These are phyloP conservation scores for Alternaria ventricosa DNA, from an alignment of 2,329 filamentous ascomycete species.

Conservation along the genomic window DNA sequence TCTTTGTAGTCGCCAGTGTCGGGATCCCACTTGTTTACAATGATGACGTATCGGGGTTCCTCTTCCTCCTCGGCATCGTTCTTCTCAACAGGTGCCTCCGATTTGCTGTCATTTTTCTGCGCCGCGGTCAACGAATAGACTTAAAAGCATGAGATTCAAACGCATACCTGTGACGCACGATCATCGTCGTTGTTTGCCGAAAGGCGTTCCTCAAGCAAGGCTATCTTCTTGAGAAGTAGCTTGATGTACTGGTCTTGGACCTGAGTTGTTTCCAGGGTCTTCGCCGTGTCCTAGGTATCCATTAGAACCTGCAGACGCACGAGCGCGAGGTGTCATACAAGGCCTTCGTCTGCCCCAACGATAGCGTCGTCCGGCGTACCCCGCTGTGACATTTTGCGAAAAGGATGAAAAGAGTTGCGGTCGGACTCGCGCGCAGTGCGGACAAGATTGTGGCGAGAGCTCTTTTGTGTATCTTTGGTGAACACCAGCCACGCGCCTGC, in stretches of 20 bases:
- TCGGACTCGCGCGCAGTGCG: not conserved
- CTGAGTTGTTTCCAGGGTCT: not conserved
- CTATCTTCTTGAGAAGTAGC: not conserved
- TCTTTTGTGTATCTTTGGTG: not conserved
- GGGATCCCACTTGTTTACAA: not conserved
- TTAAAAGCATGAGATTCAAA: not conserved
- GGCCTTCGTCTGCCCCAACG: not conserved
- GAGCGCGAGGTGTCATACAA: not conserved
- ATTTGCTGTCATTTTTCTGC: not conserved
- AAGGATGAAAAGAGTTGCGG: not conserved
- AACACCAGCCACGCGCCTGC: not conserved
- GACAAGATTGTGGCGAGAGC: not conserved
- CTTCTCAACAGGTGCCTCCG: not conserved
- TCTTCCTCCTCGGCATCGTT: not conserved
- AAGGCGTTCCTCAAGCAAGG: not conserved
- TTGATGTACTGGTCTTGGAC: not conserved
- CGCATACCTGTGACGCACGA: not conserved
- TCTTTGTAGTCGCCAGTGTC: not conserved
- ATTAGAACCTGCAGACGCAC: not conserved
- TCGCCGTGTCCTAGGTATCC: not conserved
- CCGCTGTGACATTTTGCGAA: not conserved
- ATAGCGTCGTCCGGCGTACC: not conserved
- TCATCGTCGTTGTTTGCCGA: not conserved
- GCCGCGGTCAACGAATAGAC: not conserved
- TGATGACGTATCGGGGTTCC: not conserved